Conservation (phyloP, 2,329 filamentous ascomycete species). For the Fusarium burgessii region DNA sequence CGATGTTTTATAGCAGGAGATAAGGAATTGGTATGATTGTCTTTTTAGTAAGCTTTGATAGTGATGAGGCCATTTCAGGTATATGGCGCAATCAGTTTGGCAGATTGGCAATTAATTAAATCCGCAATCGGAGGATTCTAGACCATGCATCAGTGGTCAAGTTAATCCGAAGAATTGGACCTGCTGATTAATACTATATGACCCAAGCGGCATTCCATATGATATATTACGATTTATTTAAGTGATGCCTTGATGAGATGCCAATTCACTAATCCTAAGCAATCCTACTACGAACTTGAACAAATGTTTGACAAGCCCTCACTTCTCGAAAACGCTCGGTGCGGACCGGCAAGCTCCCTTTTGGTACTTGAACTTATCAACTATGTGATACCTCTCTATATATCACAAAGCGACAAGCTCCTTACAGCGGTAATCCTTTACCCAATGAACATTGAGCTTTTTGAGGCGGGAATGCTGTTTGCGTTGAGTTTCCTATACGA, state of each 20-base stretch:
- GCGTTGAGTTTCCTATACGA: too few relatives aligned
- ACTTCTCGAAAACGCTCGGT: too few relatives aligned
- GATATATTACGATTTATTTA: neutral
- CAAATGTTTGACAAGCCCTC: too few relatives aligned
- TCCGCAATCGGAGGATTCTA: neutral
- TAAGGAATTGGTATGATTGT: neutral
- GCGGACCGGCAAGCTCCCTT: too few relatives aligned
- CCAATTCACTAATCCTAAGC: neutral
- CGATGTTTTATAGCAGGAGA: neutral
- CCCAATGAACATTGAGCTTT: too few relatives aligned
- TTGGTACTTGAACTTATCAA: too few relatives aligned
- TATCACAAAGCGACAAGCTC: too few relatives aligned
- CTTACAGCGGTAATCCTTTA: too few relatives aligned
- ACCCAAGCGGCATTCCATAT: neutral
- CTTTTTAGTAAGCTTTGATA: neutral
- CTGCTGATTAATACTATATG: neutral
- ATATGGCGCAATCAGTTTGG: constrained; percentile 39
- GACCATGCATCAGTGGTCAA: neutral
- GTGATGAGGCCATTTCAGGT: constrained; percentile 34
- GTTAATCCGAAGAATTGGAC: neutral
- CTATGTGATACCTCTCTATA: too few relatives aligned
- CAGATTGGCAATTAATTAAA: constrained; percentile 35
- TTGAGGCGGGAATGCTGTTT: too few relatives aligned
- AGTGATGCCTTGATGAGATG: neutral
- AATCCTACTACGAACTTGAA: too few relatives aligned